Evolutionary conservation across 306 rosid genomes (phyloP), one percentile per base, ranked within the genome.

Genomic region (Comarum palustre): DNA sequence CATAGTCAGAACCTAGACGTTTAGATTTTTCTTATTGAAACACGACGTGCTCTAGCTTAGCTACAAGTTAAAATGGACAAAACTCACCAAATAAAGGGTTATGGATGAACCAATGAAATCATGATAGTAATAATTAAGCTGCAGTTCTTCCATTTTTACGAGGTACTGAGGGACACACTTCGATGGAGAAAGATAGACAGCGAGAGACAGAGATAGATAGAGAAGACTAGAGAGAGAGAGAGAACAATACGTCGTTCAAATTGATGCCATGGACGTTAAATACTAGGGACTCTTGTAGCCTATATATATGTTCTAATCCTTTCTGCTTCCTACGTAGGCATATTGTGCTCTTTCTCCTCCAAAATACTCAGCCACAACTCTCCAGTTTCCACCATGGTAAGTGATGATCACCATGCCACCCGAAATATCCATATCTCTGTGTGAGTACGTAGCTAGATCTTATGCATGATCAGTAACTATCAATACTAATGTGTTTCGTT

Each of bases 191-290:
- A 54, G 38, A 36, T 41, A 70, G 63, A 39, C 76, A 78, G 68
- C 57, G 79, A 68, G 73, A 69, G 79, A 80, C 47, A 25, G 17
- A 42, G 76, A 76, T 73, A 79, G 79, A 66, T 50, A 74, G 80
- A 67, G 50, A 71, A 78, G n/a, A n/a, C n/a, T n/a, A n/a, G 66
- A 70, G 42, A 71, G 77, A 69, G 71, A 61, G 48, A 78, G 78
- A 58, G 45, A 73, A 75, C 19, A 73, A 61, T 17, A 61, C 25
- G 76, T 77, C 80, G 77, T 75, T 75, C 70, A 88, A 79, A 55
- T 55, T 48, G 36, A 80, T 64, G 74, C 34, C 75, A 32, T 81
- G 69, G 69, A 75, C 75, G 76, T 82, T 71, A 75, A 59, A 73
- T 79, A 79, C 83, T 73, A 81, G 80, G 78, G 68, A 61, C 48